phyloP scores from a whole-genome alignment of 495 filamentous ascomycete genomes.

The Aspergillus nanangensis region DNA sequence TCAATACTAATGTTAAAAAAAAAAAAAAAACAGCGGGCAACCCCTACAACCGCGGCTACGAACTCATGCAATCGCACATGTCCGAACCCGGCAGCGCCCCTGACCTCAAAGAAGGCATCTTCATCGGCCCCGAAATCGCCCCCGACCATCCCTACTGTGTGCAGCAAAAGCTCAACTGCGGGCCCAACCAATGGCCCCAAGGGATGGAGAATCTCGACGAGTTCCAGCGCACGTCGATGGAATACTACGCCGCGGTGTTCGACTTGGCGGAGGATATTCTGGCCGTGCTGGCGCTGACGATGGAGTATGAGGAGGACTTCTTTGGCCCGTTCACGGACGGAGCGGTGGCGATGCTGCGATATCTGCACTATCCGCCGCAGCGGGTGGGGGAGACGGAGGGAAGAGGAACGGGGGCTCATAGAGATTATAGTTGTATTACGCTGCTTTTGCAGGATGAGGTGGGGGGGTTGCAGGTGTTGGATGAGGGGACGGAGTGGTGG shows the following conservation, averaged over 20 bases:
- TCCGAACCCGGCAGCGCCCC: slow-evolving; percentile 40
- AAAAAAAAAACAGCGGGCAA: no score
- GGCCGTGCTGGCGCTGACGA: slow-evolving; percentile 22
- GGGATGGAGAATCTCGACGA: slow-evolving; percentile 32
- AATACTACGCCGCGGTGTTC: slow-evolving; percentile 39
- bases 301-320: slow-evolving; percentile 27
- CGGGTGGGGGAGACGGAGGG: slow-evolving; percentile 36
- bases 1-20: slow-evolving; percentile 24
- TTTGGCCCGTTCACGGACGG: slow-evolving; percentile 27
- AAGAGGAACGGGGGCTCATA: slow-evolving; percentile 43
- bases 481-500: slow-evolving; percentile 37
- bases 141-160: slow-evolving; percentile 33
- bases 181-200: slow-evolving; percentile 48
- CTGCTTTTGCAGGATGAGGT: slow-evolving; percentile 45
- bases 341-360: slow-evolving; percentile 40
- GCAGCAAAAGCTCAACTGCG: slow-evolving; percentile 29
- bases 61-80: slow-evolving; percentile 43
- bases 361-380: slow-evolving; percentile 37
- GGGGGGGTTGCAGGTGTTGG: slow-evolving; percentile 49
- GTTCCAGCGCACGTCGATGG: slow-evolving; percentile 44
- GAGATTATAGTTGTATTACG: slow-evolving; percentile 41
- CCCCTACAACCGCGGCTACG: slow-evolving; percentile 47
- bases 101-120: slow-evolving; percentile 49
- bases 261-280: slow-evolving; percentile 29
- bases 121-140: slow-evolving; percentile 43